Base-by-base conservation (phyloP, 192 early-diverging fungal genomes). In the Paraglomus occultum region DNA sequence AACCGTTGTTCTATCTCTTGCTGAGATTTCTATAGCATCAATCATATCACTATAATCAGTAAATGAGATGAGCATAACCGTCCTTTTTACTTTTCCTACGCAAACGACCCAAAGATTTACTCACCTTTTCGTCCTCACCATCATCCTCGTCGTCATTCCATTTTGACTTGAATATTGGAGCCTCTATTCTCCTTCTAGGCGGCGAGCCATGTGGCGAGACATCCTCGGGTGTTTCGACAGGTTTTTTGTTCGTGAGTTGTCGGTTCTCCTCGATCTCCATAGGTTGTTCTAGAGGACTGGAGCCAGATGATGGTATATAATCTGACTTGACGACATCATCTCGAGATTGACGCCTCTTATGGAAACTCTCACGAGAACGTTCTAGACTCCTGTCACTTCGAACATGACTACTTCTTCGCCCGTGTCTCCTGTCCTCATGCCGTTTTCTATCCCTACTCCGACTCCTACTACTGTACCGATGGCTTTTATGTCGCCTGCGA, bases 101-200 rank as follows among this genome's bases (percentile, higher is more conserved):
- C 17, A 18, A 6, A 23, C 18, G 12, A 18, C 14, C 20, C 9
- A 45, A 15, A 40, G 10, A 51, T 51, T 48, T 64, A 45, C 42
- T 49, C 5, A 49, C 45, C 45, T 31, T 39, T n/a, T 12, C 38
- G 17, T 54, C 52, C 18, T 55, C 66, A 6, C 55, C 66, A 55
- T 68, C 66, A 4, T 68, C 65, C 12, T 54, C 66, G 31, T 67
- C 64, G 17, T 68, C 66, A 42, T 68, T 68, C 66, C 66, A 68
- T 40, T 55, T 68, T 14, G 66, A 68, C 43, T 68, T 68, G 51
- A 68, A 68, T 31, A 55, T 55, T 15, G 66, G 66, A 51, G n/a
- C 66, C 42, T 68, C 66, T 4, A 14, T 39, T 12, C 52, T 18
- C n/a, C 45, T 68, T 20, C 66, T 20, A 51, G 52, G 52, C 0